These are phyloP conservation scores for Chrysanthemum makinoi DNA, from an alignment of 129 eudicot genomes.

Conservation along the genomic window DNA sequence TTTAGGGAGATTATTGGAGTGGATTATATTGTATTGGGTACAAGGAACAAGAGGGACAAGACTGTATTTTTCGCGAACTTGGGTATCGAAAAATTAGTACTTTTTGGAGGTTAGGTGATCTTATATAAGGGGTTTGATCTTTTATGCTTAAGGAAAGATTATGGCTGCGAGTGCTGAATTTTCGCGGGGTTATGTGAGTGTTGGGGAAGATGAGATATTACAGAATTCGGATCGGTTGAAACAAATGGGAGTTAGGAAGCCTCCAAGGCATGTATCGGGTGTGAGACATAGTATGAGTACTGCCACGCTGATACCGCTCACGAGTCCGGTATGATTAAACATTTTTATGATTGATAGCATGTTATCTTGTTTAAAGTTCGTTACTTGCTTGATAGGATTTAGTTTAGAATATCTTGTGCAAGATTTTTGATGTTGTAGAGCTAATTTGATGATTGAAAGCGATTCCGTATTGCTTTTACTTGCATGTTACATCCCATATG, in stretches of 20 bases:
- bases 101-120: conserved; percentile 13
- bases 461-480: too few species aligned
- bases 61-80: not conserved
- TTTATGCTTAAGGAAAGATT: conserved; percentile 31
- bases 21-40: not conserved
- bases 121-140: conserved; percentile 8
- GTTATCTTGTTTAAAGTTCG: conserved; percentile 4
- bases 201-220: conserved; percentile 42
- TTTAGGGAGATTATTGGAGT: conserved; percentile 13
- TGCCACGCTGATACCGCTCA: conserved; percentile 31
- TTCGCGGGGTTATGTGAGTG: conserved; percentile 44
- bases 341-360: not conserved
- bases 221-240: conserved; percentile 49
- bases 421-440: too few species aligned
- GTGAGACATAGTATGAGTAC: conserved; percentile 63
- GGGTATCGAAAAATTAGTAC: not conserved
- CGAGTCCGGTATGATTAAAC: conserved; percentile 43
- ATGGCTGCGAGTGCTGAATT: conserved; percentile 83
- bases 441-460: too few species aligned
- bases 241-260: conserved; percentile 48
- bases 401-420: too few species aligned
- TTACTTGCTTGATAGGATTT: not conserved
- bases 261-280: conserved; percentile 61
- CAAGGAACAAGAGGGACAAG: not conserved
- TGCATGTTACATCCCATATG: too few species aligned